Evolutionary conservation across 495 filamentous ascomycete species (phyloP), one percentile per base, ranked within the genome.

Genomic region (Hypomontagnella monticulosa): DNA sequence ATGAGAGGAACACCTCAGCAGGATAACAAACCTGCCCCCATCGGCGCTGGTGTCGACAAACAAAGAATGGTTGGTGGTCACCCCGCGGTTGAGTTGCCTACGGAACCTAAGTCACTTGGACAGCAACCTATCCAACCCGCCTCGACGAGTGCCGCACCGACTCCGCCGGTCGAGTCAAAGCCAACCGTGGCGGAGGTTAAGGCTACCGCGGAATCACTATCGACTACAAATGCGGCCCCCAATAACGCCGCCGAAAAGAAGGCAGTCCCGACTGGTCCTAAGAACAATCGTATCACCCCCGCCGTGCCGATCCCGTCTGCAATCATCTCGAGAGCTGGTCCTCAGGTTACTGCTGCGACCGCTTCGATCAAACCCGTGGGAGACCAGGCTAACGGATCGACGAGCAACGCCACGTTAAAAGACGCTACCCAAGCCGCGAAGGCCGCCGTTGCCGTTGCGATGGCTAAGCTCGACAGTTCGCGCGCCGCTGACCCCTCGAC

Each of bases 391-490:
- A 76, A 69, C 47, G 67, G 75, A 37, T 48, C 70, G 54, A 49
- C 71, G 1, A 72, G 63, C 14, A 66, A 73, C 11, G 72, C 78
- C 15, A 69, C 75, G 20, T 50, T 83, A 52, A 85, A 85, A 48
- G 90, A 93, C 74, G 92, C 92, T 2, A 94, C 92, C 4, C 87
- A 90, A 67, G 90, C 89, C 37, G 93, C 93, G 5, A 90, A 88
- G 38, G 91, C 90, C 44, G 93, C 93, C 27, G 93, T 97, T 48
- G 93, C 92, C 36, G 89, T 89, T 6, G 93, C 93, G 2, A 96
- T 96, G 92, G 92, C 92, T 10, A 92, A 94, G 68, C 76, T 96
- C 10, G 71, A 70, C 20, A 66, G 71, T 20, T 77, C 84, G 9
- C 81, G 85, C n/a, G 76, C 83, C 12, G 34, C 57, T 10, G 53